Base-by-base conservation (phyloP, 2,329 filamentous ascomycete species). In the Botryotinia convoluta region DNA sequence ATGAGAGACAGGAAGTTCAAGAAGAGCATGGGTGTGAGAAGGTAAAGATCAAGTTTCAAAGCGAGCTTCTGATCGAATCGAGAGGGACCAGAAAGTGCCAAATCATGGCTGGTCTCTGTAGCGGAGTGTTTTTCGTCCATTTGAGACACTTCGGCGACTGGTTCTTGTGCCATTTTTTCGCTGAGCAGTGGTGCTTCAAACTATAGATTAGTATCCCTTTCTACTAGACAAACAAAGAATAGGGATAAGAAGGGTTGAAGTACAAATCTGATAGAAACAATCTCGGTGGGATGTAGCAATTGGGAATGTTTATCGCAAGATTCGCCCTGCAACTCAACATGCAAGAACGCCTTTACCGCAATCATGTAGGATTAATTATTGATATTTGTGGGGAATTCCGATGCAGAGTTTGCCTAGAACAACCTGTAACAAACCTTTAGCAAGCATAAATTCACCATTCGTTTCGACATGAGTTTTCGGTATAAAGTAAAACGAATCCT, bases 11-110 rank as follows among this genome's bases (percentile, higher is more conserved):
- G 63, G 48, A 79, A 80, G 73, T 80, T 79, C 51, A 80, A 73
- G 61, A 80, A 79, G 42, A 80, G 76, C 69, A 80, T 79, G 1
- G 79, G 77, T 3, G 77, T 54, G 44, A 79, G 75, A 44, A 79
- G 61, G 48, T 75, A 74, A 69, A 72, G 51, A 74, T 74, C 44
- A 42, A 73, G 29, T 22, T 73, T 74, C 54, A 73, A 35, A 35
- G 60, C 64, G n/a, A 74, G 71, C 42, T 71, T 74, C 26, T 51
- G n/a, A 35, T 74, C 62, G 54, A 72, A 71, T 22, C 69, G 44
- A n/a, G 69, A 63, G 2, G 69, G 32, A 14, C 69, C 32, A n/a
- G 57, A 29, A 63, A 22, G 3, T 29, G 32, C 29, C 8, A 71
- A 20, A 42, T 32, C 35, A 48, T 71, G 42, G 42, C 22, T 51